Percentiles rank a stretch among this genome's conserved stretches.
These are phyloP conservation scores for Nannizziopsis barbatae DNA, from an alignment of 2,329 filamentous ascomycete genomes.

Conservation along the genomic window DNA sequence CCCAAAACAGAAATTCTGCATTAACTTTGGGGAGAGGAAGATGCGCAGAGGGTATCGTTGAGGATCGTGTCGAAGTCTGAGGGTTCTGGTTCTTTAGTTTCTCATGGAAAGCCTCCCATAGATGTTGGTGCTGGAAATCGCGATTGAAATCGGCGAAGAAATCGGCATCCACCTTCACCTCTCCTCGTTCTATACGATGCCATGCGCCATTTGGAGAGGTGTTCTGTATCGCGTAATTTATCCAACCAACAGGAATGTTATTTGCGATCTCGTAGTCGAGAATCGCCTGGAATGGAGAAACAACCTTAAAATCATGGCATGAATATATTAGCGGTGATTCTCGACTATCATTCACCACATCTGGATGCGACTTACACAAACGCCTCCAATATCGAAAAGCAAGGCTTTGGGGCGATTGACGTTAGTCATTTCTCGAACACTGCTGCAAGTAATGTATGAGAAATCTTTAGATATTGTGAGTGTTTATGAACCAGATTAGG, in stretches of 20 bases:
- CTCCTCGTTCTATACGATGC: slow-evolving; percentile 78
- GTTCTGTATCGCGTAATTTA: slow-evolving; percentile 79
- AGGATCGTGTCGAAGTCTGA: slow-evolving; percentile 3
- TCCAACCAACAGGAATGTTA: slow-evolving; percentile 73
- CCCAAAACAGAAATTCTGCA: slow-evolving; percentile 68
- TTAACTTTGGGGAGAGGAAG: slow-evolving; percentile 64
- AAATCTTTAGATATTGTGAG: background rate
- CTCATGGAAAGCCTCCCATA: slow-evolving; percentile 56
- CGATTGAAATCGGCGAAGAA: slow-evolving; percentile 68
- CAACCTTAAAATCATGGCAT: slow-evolving; percentile 47
- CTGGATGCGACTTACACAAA: slow-evolving; percentile 60
- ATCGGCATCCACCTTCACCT: slow-evolving; percentile 58
- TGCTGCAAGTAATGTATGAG: background rate
- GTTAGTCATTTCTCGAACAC: slow-evolving; percentile 27
- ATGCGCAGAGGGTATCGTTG: slow-evolving; percentile 22
- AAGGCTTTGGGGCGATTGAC: slow-evolving; percentile 55
- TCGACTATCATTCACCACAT: background rate
- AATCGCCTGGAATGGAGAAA: slow-evolving; percentile 86
- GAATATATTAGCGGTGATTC: background rate
- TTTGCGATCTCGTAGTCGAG: slow-evolving; percentile 73
- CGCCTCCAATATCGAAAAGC: slow-evolving; percentile 91
- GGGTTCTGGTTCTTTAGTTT: slow-evolving; percentile 23
- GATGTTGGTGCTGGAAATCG: slow-evolving; percentile 55
- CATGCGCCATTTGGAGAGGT: slow-evolving; percentile 70
- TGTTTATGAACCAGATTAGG: no score